These are phyloP conservation scores for Aspergillus unguis DNA, from an alignment of 2,329 filamentous ascomycete species.

Conservation along the genomic window DNA sequence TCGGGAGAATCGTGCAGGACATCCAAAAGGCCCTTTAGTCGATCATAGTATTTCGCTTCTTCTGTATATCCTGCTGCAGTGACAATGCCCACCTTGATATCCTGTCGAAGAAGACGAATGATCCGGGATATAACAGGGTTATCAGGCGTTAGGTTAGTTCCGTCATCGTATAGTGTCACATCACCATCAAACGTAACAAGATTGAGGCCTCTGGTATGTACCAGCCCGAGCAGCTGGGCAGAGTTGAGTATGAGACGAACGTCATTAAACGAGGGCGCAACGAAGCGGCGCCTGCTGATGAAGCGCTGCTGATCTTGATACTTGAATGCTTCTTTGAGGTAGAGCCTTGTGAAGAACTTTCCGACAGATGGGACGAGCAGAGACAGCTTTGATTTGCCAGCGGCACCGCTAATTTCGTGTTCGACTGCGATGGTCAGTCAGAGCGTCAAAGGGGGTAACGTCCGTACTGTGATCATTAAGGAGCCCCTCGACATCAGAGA, in stretches of 20 bases:
- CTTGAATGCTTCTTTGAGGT: slow-evolving; percentile 83
- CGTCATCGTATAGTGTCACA: slow-evolving; percentile 92
- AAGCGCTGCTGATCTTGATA: slow-evolving; percentile 82
- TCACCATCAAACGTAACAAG: slow-evolving; percentile 97
- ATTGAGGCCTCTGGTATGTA: slow-evolving; percentile 67
- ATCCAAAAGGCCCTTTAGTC: slow-evolving; percentile 82
- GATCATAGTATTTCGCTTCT: slow-evolving; percentile 77
- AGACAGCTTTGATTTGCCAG: slow-evolving; percentile 81
- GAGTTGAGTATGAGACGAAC: slow-evolving; percentile 90
- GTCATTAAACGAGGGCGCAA: slow-evolving; percentile 96
- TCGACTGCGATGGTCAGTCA: slow-evolving; percentile 51
- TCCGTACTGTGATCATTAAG: slow-evolving; percentile 80
- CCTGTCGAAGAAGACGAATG: slow-evolving; percentile 68
- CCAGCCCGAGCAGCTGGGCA: slow-evolving; percentile 89
- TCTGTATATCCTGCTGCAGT: slow-evolving; percentile 95
- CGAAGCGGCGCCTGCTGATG: slow-evolving; percentile 88
- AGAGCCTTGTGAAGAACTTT: slow-evolving; percentile 87
- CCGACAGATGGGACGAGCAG: slow-evolving; percentile 87
- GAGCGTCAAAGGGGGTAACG: slow-evolving; percentile 4
- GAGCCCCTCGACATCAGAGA: slow-evolving; percentile 87
- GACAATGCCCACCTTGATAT: slow-evolving; percentile 88
- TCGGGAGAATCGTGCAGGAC: slow-evolving; percentile 63
- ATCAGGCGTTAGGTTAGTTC: slow-evolving; percentile 68
- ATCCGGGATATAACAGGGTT: slow-evolving; percentile 73
- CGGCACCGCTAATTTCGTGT: slow-evolving; percentile 63